A percentile compares a stretch with the other conserved stretches of the same genome.
Conservation (phyloP, 768 basidiomycete species). For the Lentinula sp. region DNA sequence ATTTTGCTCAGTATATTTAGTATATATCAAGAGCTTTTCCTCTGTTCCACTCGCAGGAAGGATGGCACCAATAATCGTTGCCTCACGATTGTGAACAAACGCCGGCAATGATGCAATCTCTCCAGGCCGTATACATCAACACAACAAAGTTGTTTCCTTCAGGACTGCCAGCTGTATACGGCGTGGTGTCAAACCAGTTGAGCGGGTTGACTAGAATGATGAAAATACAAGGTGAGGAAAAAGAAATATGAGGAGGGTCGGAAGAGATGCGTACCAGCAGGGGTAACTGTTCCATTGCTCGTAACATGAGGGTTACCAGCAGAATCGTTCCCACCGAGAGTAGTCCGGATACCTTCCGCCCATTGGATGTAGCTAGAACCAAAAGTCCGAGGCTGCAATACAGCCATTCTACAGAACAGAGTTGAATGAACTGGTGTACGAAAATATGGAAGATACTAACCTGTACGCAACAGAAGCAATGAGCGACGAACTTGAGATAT, state of each 20-base stretch:
- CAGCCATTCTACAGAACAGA: slow-evolving; percentile 5
- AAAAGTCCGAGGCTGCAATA: slow-evolving; percentile 7
- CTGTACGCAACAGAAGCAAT: slow-evolving; percentile 9
- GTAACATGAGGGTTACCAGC: slow-evolving; percentile 9
- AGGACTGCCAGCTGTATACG: slow-evolving; percentile 9
- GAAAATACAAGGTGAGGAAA: neutral
- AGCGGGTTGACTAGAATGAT: slow-evolving; percentile 6
- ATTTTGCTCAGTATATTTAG: no score
- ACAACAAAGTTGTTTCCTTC: slow-evolving; percentile 44
- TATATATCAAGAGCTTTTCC: no score
- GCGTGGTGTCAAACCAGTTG: slow-evolving; percentile 7
- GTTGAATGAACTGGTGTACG: neutral
- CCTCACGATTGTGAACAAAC: neutral
- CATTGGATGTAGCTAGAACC: slow-evolving; percentile 1
- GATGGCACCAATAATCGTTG: no score
- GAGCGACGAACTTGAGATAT: slow-evolving; percentile 7
- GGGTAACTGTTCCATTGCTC: slow-evolving; percentile 7
- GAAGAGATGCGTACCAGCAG: neutral
- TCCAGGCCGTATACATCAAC: slow-evolving; percentile 33
- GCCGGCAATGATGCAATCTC: slow-evolving; percentile 16
- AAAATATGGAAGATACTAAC: neutral
- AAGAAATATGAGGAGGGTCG: neutral
- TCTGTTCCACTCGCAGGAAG: neutral
- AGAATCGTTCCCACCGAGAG: neutral
- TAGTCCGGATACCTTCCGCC: slow-evolving; percentile 7